Base-by-base conservation (phyloP, 2,329 filamentous ascomycete genomes). In the Boeremia exigua region DNA sequence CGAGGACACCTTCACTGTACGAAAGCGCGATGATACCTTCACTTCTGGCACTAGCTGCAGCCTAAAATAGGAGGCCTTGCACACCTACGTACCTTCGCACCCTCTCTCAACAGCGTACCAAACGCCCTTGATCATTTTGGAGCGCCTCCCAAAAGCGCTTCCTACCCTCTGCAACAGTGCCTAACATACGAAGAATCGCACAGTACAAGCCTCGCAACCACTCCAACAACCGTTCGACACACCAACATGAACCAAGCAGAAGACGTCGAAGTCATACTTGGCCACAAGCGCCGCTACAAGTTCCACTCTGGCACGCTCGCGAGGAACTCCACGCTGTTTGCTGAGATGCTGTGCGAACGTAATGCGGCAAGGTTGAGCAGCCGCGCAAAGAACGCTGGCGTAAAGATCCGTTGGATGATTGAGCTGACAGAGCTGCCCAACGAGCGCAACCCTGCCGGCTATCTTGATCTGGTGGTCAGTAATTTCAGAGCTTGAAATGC, bases 241-340 rank as follows among this genome's bases (percentile, higher is more conserved):
- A 6, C 3, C 36, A 32, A 0, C n/a, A 73, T 72, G 69, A 66
- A 73, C 32, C 68, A 72, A 58, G 58, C 63, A n/a, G 70, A 74
- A 53, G 73, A 75, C 32, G 72, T 76, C 9, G 62, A 69, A 34
- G 49, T 77, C 28, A 59, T 70, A 11, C 68, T 77, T 17, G 59
- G 67, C 14, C 66, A 69, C 33, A 52, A 68, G 14, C 64, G 62
- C 15, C 61, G 58, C 37, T 72, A 74, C 58, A 66, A 66, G 27
- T 72, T 76, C 25, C 74, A 77, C 52, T 67, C 73, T 7, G 67
- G 69, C 39, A 70, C 70, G 11, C 61, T 77, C 6, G 69, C 70
- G 17, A 67, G 73, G 37, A 70, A 63, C 59, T 70, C 65, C 2
- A 67, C 69, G 0, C 61, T 71, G 15, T 70, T 77, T 42, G 62